These are phyloP conservation scores for Scutellaria minor DNA, from an alignment of 257 asterid species.

Conservation along the genomic window DNA sequence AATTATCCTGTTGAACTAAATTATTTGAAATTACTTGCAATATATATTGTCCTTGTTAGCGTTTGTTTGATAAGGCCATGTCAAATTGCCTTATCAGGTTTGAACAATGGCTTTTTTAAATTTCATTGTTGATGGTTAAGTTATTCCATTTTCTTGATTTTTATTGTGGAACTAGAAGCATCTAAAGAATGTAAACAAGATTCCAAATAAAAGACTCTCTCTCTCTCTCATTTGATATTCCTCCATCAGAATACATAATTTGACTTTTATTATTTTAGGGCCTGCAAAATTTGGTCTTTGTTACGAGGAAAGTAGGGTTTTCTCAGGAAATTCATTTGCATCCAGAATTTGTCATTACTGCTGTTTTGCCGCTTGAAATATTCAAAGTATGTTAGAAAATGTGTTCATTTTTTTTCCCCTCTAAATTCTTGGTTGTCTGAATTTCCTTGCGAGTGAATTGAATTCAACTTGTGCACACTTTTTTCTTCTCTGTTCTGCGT, in stretches of 20 bases:
- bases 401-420: neutral
- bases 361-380: no score
- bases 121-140: neutral
- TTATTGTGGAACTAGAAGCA: conserved; percentile 11
- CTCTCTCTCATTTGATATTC: conserved; percentile 13
- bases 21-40: neutral
- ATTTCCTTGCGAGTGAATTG: neutral
- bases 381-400: neutral
- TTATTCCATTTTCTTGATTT: neutral
- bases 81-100: conserved; percentile 2
- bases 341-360: no score
- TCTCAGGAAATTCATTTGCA: no score
- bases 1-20: neutral
- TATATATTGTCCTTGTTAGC: neutral
- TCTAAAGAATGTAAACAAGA: neutral
- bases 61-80: conserved; percentile 27
- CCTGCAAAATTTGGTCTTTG: no score
- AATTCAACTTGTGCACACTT: neutral
- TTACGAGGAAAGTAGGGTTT: no score
- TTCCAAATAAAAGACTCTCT: conserved; percentile 16
- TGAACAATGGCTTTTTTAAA: neutral
- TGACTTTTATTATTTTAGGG: no score
- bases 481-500: neutral
- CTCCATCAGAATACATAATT: neutral
- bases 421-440: neutral